Evolutionary conservation across 2,329 filamentous ascomycete genomes (phyloP).

Genomic region (Cucurbitaria berberidis): DNA sequence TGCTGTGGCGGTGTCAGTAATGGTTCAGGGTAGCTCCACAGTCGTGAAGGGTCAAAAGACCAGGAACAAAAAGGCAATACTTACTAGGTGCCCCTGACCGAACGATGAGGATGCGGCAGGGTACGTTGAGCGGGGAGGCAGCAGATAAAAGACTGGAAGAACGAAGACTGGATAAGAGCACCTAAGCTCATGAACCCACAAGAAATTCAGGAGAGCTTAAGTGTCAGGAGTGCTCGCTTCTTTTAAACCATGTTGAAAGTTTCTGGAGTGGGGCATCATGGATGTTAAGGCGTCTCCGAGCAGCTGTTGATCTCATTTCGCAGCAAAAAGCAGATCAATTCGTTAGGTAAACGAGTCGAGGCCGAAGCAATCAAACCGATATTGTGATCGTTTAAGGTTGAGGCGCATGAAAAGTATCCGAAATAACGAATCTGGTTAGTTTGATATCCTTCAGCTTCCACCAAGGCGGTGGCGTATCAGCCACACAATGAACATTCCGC

Average conservation of each 20-base stretch:
- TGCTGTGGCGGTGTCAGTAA: constrained; percentile 1
- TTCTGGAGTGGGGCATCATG: background rate
- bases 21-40: background rate
- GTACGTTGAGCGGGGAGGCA: constrained; percentile 1
- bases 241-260: background rate
- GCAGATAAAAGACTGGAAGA: constrained; percentile 1
- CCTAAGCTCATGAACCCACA: constrained; percentile 2
- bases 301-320: background rate
- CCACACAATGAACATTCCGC: constrained; percentile 4
- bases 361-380: background rate
- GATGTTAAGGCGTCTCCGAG: constrained; percentile 1
- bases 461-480: background rate
- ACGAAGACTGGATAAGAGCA: constrained; percentile 2
- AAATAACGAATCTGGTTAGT: background rate
- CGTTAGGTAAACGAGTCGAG: background rate
- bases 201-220: background rate
- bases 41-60: background rate
- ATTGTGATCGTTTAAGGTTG: background rate
- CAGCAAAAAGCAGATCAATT: background rate
- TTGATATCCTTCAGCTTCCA: constrained; percentile 13
- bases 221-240: background rate
- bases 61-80: background rate
- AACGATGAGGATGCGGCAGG: background rate
- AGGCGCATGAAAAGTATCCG: background rate
- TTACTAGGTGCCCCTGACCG: background rate